Base-by-base conservation (phyloP, 2,329 filamentous ascomycete genomes). In the Ramularia collo-cygni region DNA sequence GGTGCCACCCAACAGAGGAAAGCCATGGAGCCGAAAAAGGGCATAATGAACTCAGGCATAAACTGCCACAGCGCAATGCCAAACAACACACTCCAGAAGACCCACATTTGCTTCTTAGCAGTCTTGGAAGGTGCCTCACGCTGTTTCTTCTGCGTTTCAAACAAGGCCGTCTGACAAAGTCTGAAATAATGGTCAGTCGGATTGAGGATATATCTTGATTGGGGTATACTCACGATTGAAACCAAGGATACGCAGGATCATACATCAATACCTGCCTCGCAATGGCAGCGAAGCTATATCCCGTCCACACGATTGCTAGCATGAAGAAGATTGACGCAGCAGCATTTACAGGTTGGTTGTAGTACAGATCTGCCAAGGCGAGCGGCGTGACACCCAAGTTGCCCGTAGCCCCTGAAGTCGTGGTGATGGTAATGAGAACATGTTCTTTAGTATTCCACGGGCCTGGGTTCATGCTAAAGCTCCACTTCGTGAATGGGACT, bases 1-100 rank as follows among this genome's bases (percentile, higher is more conserved):
- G 75, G 76, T 2, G 76, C 76, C 2, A 81, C 74, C 76, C 76
- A 80, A 59, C 77, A 81, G 4, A 80, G 64, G 36, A 79, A 77
- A 2, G 76, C 75, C 6, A 80, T 63, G 0, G 76, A 79, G 6
- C 70, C 73, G 1, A 77, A 63, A 54, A 80, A 73, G 0, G 76
- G 76, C 41, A 79, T 79, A 1, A 72, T 66, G 37, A 69, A 80
- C 53, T 80, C 76, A 1, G 76, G 76, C 0, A 80, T 58, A 44
- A 80, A 79, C 42, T 81, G 75, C 76, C 77, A 81, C 1, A 77
- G 47, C 0, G 70, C 75, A 38, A 78, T 65, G 3, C 64, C 75
- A 0, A 70, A 42, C 1, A 80, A 61, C 0, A 69, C 65, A 8
- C 64, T 56, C 57, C 77, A 79, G 57, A 80, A 79, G 2, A 79